These are phyloP conservation scores for Fusarium sp. DNA, from an alignment of 2,329 filamentous ascomycete genomes.

Conservation along the genomic window DNA sequence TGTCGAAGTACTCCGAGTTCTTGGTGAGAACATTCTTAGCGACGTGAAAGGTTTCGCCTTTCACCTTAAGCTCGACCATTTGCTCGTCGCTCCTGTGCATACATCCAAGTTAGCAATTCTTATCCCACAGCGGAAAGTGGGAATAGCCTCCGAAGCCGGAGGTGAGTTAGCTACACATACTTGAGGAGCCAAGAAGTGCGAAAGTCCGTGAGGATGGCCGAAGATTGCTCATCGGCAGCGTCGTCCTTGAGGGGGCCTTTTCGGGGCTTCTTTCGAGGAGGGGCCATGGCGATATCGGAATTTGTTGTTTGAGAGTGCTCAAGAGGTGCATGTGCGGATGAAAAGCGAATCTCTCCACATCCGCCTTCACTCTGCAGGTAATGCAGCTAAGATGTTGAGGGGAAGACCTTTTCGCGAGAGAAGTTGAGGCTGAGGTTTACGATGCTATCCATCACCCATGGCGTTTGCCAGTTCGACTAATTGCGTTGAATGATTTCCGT, in stretches of 20 bases:
- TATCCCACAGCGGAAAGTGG: not conserved
- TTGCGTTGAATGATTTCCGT: not conserved
- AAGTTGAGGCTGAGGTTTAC: not conserved
- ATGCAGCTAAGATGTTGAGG: not conserved
- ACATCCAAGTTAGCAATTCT: slow-evolving; percentile 3
- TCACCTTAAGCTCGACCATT: slow-evolving; percentile 45
- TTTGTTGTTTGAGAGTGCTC: too few species aligned
- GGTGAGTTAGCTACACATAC: slow-evolving; percentile 37
- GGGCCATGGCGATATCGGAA: slow-evolving; percentile 14
- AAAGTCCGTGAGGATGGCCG: slow-evolving; percentile 45
- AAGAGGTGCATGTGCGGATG: not conserved
- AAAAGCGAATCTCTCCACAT: not conserved
- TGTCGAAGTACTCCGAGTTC: slow-evolving; percentile 51
- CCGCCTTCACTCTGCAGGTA: not conserved
- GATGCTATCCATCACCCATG: not conserved
- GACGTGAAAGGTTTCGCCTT: slow-evolving; percentile 46
- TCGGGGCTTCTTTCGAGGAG: slow-evolving; percentile 35
- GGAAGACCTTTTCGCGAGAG: not conserved
- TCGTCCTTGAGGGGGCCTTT: slow-evolving; percentile 26
- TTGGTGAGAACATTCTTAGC: slow-evolving; percentile 46
- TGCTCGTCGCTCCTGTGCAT: slow-evolving; percentile 45
- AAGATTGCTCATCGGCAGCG: slow-evolving; percentile 34
- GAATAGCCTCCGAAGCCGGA: not conserved
- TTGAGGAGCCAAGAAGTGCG: slow-evolving; percentile 51
- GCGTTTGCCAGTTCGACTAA: not conserved